phyloP scores from a whole-genome alignment of 2,329 filamentous ascomycete species.

The Colletotrichum spaethianum region DNA sequence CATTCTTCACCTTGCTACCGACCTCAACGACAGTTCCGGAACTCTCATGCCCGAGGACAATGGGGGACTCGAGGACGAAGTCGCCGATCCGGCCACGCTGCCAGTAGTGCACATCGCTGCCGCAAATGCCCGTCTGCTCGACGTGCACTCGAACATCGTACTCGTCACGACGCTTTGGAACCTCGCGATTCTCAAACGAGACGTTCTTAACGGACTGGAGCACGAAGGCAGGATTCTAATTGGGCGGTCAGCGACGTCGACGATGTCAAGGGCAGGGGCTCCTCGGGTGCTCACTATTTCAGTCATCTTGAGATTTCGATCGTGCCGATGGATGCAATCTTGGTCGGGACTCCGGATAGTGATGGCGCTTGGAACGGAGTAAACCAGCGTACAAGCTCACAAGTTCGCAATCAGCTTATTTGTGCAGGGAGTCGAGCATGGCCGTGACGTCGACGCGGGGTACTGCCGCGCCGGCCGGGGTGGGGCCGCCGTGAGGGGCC shows the following conservation, averaged over 20 bases:
- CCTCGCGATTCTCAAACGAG: slow-evolving; percentile 58
- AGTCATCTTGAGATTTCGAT: slow-evolving; percentile 8
- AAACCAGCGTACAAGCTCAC: not conserved
- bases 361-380: not conserved
- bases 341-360: not conserved
- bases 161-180: slow-evolving; percentile 55
- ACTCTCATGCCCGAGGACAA: slow-evolving; percentile 63
- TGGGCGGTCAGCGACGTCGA: not conserved
- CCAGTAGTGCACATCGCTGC: slow-evolving; percentile 63
- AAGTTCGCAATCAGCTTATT: slow-evolving; percentile 11
- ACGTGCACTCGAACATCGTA: slow-evolving; percentile 61
- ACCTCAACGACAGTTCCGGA: slow-evolving; percentile 58
- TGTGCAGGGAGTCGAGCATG: not conserved
- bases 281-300: slow-evolving; percentile 11
- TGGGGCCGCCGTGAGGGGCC: slow-evolving; percentile 34
- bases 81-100: slow-evolving; percentile 62
- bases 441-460: slow-evolving; percentile 33
- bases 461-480: slow-evolving; percentile 31
- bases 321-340: not conserved
- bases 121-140: slow-evolving; percentile 63
- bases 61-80: slow-evolving; percentile 59
- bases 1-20: slow-evolving; percentile 56
- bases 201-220: slow-evolving; percentile 60
- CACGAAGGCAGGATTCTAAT: slow-evolving; percentile 62
- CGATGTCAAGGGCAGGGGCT: not conserved